These are phyloP conservation scores for Xylaria flabelliformis DNA, from an alignment of 495 filamentous ascomycete genomes.

Conservation along the genomic window DNA sequence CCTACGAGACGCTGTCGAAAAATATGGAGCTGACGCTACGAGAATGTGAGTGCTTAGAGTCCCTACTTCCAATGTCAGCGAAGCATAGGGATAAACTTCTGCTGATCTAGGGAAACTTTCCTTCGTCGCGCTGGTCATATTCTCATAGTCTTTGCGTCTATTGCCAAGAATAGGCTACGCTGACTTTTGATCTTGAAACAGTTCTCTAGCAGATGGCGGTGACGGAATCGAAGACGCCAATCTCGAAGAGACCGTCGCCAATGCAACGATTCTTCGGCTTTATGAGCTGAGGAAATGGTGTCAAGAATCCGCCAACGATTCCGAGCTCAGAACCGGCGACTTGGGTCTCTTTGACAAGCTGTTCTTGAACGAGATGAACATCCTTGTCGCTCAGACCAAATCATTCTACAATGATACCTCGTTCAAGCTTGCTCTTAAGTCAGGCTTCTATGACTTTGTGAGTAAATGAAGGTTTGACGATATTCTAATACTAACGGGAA, in stretches of 20 bases:
- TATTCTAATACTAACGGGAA: not conserved
- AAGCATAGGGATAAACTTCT: not conserved
- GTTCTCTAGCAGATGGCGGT: constrained; percentile 88
- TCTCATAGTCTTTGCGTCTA: not conserved
- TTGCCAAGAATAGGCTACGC: not conserved
- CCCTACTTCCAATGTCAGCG: not conserved
- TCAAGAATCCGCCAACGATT: constrained; percentile 78
- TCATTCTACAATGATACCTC: constrained; percentile 78
- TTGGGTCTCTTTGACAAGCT: constrained; percentile 82
- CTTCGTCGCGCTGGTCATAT: not conserved
- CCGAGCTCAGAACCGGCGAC: constrained; percentile 71
- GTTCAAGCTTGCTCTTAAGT: constrained; percentile 93
- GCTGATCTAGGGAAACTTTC: not conserved
- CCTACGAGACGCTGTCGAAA: constrained; percentile 80
- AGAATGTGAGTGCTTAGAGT: constrained; percentile 57
- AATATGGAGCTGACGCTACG: constrained; percentile 93
- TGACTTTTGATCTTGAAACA: constrained; percentile 9
- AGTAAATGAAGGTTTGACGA: constrained; percentile 43
- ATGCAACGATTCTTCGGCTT: constrained; percentile 85
- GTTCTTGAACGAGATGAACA: constrained; percentile 93
- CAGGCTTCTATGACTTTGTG: constrained; percentile 86
- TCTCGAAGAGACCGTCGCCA: constrained; percentile 93
- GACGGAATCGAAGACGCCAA: constrained; percentile 96
- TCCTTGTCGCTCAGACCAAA: constrained; percentile 74
- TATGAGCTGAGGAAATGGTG: constrained; percentile 91